Evolutionary conservation across 805 yeast genomes (phyloP).

Genomic region (Lipomyces mesembrius): DNA sequence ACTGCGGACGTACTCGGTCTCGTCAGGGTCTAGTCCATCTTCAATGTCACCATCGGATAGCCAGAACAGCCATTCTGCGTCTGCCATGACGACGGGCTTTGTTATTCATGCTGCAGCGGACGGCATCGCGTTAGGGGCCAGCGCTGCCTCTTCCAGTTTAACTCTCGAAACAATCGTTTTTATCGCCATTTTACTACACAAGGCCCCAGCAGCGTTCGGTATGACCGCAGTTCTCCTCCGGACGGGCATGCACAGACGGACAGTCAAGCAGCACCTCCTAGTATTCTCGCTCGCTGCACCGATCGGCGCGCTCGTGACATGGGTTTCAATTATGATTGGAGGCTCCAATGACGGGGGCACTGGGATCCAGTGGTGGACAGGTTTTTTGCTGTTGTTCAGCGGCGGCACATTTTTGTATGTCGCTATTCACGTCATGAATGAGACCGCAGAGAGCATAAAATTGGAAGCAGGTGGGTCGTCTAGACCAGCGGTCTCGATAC

Average conservation of each 20-base stretch:
- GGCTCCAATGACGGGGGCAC: conserved; percentile 38
- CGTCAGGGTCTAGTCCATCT: conserved; percentile 9
- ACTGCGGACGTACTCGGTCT: conserved; percentile 38
- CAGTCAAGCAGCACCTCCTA: conserved; percentile 54
- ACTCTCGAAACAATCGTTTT: conserved; percentile 55
- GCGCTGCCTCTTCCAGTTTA: conserved; percentile 50
- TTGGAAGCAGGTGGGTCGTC: conserved; percentile 5
- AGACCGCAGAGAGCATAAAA: conserved; percentile 37
- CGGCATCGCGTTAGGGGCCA: conserved; percentile 73
- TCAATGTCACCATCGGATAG: conserved; percentile 7
- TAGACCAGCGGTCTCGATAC: conserved; percentile 10
- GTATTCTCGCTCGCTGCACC: conserved; percentile 68
- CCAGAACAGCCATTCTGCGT: neutral
- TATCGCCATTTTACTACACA: conserved; percentile 68
- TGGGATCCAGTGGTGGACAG: conserved; percentile 51
- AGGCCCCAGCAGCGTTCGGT: conserved; percentile 76
- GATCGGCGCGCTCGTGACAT: conserved; percentile 59
- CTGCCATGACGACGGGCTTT: conserved; percentile 62
- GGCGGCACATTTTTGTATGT: conserved; percentile 78
- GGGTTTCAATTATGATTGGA: conserved; percentile 47
- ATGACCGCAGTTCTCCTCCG: conserved; percentile 59
- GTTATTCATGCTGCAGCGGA: conserved; percentile 71
- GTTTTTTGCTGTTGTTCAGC: conserved; percentile 62
- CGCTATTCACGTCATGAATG: conserved; percentile 65
- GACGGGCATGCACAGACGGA: conserved; percentile 45